These are phyloP conservation scores for Forsythia suspensa DNA, from an alignment of 257 asterid species.

Conservation along the genomic window DNA sequence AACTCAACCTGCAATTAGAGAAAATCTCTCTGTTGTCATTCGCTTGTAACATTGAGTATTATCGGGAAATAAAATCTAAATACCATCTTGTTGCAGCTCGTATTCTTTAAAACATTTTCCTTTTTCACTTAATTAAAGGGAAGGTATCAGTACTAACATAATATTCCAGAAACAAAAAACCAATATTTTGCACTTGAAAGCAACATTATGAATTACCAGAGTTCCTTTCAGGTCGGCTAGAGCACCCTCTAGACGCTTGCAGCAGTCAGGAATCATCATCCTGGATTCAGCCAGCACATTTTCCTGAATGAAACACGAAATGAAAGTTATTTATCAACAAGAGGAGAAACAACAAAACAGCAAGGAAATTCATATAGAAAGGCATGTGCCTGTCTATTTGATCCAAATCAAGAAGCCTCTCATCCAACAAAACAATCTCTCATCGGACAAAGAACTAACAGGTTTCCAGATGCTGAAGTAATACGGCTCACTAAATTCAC, in stretches of 20 bases:
- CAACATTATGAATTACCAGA: constrained; percentile 44
- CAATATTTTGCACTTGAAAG: not conserved
- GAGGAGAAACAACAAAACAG: constrained; percentile 5
- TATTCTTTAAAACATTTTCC: not conserved
- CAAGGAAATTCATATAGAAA: not conserved
- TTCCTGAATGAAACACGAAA: constrained; percentile 48
- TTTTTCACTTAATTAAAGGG: not conserved
- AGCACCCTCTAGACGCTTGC: constrained; percentile 80
- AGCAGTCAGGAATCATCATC: constrained; percentile 97
- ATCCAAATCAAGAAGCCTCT: constrained; percentile 5
- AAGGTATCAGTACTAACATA: constrained; percentile 14
- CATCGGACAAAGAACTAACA: not conserved
- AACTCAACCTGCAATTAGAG: constrained; percentile 56
- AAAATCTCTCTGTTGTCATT: not conserved
- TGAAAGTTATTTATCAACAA: not conserved
- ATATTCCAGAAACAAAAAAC: not conserved
- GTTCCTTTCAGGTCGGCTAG: constrained; percentile 69
- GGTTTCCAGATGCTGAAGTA: not conserved
- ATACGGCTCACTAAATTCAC: not conserved
- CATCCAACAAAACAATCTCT: constrained; percentile 7
- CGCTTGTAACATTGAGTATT: not conserved
- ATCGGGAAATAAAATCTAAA: not conserved
- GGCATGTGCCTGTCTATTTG: not conserved
- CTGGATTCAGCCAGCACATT: constrained; percentile 90
- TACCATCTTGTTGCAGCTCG: constrained; percentile 5